phyloP scores from a whole-genome alignment of 164 flowering plant genomes.

The Kalanchoe fedtschenkoi region DNA sequence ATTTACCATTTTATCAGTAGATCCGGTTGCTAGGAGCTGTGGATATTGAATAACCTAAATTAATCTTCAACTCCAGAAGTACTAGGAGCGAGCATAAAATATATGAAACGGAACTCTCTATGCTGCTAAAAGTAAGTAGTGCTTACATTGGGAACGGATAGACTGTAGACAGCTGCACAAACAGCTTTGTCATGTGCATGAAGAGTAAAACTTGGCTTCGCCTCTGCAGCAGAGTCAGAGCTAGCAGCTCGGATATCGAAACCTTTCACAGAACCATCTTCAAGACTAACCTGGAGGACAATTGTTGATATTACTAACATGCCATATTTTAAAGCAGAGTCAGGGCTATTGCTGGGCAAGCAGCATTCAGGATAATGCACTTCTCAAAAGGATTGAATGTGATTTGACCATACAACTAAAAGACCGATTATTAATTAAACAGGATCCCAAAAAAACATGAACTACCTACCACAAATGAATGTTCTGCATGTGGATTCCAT shows the following conservation, averaged over 20 bases:
- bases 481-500: slow-evolving; percentile 85
- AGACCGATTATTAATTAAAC: too few relatives aligned
- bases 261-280: slow-evolving; percentile 74
- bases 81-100: neutral
- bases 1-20: slow-evolving; percentile 70
- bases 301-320: neutral
- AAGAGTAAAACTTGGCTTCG: slow-evolving; percentile 62
- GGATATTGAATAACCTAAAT: slow-evolving; percentile 1
- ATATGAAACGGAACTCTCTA: neutral
- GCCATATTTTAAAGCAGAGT: neutral
- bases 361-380: too few relatives aligned
- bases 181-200: slow-evolving; percentile 98
- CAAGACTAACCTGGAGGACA: slow-evolving; percentile 64
- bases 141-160: slow-evolving; percentile 54
- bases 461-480: slow-evolving; percentile 71
- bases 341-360: too few relatives aligned
- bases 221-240: slow-evolving; percentile 35
- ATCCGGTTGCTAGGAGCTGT: slow-evolving; percentile 89
- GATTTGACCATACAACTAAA: too few relatives aligned
- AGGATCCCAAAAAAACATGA: neutral
- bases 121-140: neutral
- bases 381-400: too few relatives aligned
- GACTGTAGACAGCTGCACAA: slow-evolving; percentile 56
- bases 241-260: slow-evolving; percentile 68
- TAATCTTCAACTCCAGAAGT: neutral